Base-by-base conservation (phyloP, 345 rosid species). In the Hypericum androsaemum region DNA sequence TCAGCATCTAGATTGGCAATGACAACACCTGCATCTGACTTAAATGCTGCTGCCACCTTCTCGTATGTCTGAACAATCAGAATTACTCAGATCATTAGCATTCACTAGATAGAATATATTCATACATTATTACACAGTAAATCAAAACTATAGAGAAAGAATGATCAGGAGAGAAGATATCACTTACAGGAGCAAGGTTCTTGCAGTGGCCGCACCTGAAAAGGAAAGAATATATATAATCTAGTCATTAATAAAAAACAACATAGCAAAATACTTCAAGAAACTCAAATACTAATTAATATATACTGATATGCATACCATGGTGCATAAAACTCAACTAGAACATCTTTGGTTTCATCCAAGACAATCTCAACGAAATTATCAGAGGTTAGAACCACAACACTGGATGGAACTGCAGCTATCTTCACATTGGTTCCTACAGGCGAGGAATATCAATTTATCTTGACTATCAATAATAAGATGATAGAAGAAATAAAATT, bases 121-220 rank as follows among this genome's bases (percentile, higher is more conserved):
- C 47, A 39, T 39, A 41, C 0, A 53, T 53, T 39, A 11, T 15
- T 43, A 22, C 32, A 22, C 32, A 4, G 32, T 22, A 22, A 22
- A 22, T 22, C 4, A 22, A 22, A 22, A 22, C 32, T 22, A 22
- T 22, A 22, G 4, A 22, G 2, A 22, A 59, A 35, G 16, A 47
- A 37, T 52, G 13, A 1, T 40, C 7, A 36, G 37, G 15, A n/a
- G 43, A 40, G 15, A 58, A 55, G 54, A 8, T 51, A 35, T 14
- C 13, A 64, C 90, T 66, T 81, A 92, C 96, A 53, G 99, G 99
- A 73, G 99, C 99, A 36, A 94, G 95, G 45, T 54, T 73, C 67
- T 94, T 88, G 81, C 99, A 94, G 65, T 94, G 99, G 49, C 99
- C 99, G 69, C 99, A 94, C 98, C 98, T 92, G 77, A 50, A 44